Conservation (phyloP, 805 yeast species). For the Candida nitratophila region DNA sequence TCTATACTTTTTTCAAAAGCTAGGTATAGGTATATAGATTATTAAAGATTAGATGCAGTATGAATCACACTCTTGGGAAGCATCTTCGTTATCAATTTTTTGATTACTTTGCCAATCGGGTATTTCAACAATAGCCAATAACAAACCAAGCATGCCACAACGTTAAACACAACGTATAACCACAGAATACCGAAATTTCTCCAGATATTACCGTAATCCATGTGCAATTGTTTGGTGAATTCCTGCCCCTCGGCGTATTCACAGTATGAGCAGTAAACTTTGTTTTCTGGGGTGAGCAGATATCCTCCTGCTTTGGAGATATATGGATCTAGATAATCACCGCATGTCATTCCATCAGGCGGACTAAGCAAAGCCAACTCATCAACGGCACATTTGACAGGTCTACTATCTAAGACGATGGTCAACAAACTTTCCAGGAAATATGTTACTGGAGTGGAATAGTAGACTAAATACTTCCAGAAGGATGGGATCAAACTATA, state of each 20-base stretch:
- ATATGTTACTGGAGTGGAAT: constrained; percentile 40
- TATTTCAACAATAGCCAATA: background rate
- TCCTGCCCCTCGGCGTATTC: constrained; percentile 13
- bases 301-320: constrained; percentile 38
- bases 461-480: constrained; percentile 40
- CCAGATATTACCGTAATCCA: constrained; percentile 14
- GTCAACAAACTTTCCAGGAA: constrained; percentile 36
- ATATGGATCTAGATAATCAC: constrained; percentile 30
- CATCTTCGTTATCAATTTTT: background rate
- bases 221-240: constrained; percentile 11
- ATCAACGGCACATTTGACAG: constrained; percentile 27
- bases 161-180: constrained; percentile 2
- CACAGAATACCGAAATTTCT: constrained; percentile 22
- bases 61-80: background rate
- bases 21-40: no score
- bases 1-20: no score
- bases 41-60: no score
- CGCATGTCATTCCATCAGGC: constrained; percentile 44
- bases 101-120: background rate
- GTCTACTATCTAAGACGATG: constrained; percentile 31
- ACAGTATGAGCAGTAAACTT: constrained; percentile 15
- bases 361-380: constrained; percentile 35
- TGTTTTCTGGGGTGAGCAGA: constrained; percentile 25
- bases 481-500: constrained; percentile 35
- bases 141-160: background rate